A percentile compares a stretch with the other conserved stretches of the same genome.
These are phyloP conservation scores for Tricharina praecox DNA, from an alignment of 495 filamentous ascomycete species.

Conservation along the genomic window DNA sequence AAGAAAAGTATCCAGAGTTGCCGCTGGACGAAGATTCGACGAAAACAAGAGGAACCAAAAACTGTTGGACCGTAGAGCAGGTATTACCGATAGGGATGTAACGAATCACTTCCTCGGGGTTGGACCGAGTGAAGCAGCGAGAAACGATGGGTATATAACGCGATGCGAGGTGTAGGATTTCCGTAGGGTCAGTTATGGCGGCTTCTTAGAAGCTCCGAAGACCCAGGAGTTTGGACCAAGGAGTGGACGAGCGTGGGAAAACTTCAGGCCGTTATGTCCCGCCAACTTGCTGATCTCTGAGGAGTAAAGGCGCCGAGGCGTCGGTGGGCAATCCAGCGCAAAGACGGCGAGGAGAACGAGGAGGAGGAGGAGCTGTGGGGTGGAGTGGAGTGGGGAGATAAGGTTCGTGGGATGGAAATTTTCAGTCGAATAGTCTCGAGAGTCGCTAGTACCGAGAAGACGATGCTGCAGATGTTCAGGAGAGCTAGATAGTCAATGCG, in stretches of 20 bases:
- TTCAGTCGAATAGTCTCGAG: not conserved
- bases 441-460: not conserved
- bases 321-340: not conserved
- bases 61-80: conserved; percentile 1
- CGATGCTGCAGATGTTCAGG: conserved; percentile 1
- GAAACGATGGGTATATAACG: not conserved
- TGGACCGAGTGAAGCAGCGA: conserved; percentile 17
- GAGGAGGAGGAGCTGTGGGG: not conserved
- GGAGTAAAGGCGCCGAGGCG: conserved; percentile 17
- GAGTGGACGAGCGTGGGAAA: conserved; percentile 79
- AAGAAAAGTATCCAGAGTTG: conserved; percentile 4
- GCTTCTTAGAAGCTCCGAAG: conserved; percentile 94
- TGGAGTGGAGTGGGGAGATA: no score
- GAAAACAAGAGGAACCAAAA: conserved; percentile 1
- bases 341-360: not conserved
- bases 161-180: conserved; percentile 7
- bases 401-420: not conserved
- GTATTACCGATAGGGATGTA: conserved; percentile 27
- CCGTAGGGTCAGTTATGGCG: conserved; percentile 67
- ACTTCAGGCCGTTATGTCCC: conserved; percentile 58
- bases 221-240: conserved; percentile 80
- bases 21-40: conserved; percentile 3
- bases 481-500: conserved; percentile 27
- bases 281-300: conserved; percentile 79
- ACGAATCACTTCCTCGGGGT: conserved; percentile 29